Conservation (phyloP, 768 basidiomycete species). For the Suillus luteus region DNA sequence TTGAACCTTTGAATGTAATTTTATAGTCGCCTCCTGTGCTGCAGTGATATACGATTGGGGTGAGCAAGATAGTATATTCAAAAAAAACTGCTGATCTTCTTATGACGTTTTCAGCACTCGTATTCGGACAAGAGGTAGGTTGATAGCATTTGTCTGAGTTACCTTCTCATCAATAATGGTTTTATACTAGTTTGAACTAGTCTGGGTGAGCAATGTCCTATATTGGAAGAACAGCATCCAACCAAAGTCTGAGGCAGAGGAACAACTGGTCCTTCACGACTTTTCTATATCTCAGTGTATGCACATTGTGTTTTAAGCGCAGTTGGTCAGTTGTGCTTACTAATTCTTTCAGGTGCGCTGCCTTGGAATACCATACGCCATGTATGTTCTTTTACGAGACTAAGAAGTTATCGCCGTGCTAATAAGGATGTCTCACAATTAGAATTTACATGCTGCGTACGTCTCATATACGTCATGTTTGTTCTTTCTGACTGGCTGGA, state of each 20-base stretch:
- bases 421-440: not conserved
- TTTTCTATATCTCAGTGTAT: not conserved
- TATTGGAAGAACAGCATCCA: not conserved
- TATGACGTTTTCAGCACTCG: not conserved
- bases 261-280: not conserved
- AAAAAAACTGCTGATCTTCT: no score
- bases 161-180: no score
- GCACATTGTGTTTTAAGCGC: not conserved
- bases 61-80: not conserved
- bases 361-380: not conserved
- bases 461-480: not conserved
- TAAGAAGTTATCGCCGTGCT: not conserved
- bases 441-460: not conserved
- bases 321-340: not conserved
- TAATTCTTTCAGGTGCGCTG: not conserved
- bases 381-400: not conserved
- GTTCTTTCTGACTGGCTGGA: not conserved
- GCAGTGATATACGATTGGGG: conserved; percentile 4
- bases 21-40: not conserved
- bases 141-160: not conserved
- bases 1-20: not conserved
- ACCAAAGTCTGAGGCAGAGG: not conserved
- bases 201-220: not conserved
- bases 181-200: conserved; percentile 1
- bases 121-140: conserved; percentile 1